phyloP scores from a whole-genome alignment of 1,284 basidiomycete genomes.

The Moesziomyces sp. region DNA sequence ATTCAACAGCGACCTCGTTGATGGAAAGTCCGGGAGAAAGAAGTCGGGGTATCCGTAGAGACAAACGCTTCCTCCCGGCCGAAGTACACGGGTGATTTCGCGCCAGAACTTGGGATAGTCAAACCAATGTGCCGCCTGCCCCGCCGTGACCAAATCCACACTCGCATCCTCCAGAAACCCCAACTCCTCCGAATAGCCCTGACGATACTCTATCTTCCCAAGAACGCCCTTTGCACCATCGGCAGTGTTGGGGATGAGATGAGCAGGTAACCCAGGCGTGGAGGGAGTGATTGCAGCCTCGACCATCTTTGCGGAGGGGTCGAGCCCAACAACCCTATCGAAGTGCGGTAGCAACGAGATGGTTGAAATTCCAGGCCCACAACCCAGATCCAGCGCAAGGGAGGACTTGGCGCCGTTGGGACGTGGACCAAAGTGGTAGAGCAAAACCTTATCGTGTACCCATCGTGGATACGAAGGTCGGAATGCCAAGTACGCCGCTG shows the following conservation, averaged over 20 bases:
- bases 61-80: slow-evolving; percentile 77
- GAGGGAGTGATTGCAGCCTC: slow-evolving; percentile 72
- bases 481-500: slow-evolving; percentile 51
- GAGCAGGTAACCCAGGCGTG: slow-evolving; percentile 12
- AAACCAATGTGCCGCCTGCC: slow-evolving; percentile 89
- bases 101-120: slow-evolving; percentile 79
- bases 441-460: slow-evolving; percentile 42
- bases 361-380: slow-evolving; percentile 80
- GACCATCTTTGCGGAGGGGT: slow-evolving; percentile 81
- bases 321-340: slow-evolving; percentile 75
- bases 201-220: slow-evolving; percentile 69
- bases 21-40: slow-evolving; percentile 75
- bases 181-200: slow-evolving; percentile 74
- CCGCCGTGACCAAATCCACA: slow-evolving; percentile 80
- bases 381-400: slow-evolving; percentile 77
- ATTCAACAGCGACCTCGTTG: slow-evolving; percentile 74
- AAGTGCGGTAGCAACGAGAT: slow-evolving; percentile 74
- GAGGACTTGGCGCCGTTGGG: not conserved
- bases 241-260: slow-evolving; percentile 19
- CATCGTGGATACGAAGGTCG: slow-evolving; percentile 49
- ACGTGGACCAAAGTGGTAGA: slow-evolving; percentile 28
- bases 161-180: slow-evolving; percentile 72
- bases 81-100: slow-evolving; percentile 76
- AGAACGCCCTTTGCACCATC: slow-evolving; percentile 66
- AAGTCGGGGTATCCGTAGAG: slow-evolving; percentile 86